Base-by-base conservation (phyloP, 371 early-diverging fungal genomes). In the Chytridiales sp. region DNA sequence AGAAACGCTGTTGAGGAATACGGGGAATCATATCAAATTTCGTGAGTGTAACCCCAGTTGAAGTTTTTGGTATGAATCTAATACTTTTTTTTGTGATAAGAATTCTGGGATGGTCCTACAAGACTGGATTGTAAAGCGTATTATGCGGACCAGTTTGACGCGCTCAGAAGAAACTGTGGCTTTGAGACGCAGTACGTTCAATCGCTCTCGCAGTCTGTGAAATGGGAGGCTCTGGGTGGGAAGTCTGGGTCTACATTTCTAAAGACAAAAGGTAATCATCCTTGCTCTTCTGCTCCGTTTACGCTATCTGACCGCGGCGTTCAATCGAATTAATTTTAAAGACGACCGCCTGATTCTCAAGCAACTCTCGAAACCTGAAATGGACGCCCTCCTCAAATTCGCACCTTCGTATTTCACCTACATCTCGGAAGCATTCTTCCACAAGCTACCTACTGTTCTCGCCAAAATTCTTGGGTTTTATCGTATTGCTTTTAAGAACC, bases 401-500 rank as follows among this genome's bases (percentile, higher is more conserved):
- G 94, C 95, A 0, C 91, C 93, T 9, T 76, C 77, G 27, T 95
- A 95, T 65, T 93, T 95, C 69, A 79, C 86, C 59, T 91, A 95
- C 64, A 83, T 95, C 80, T 81, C 85, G 26, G 78, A 87, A 32
- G 49, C 64, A 2, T 64, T 64, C 53, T 64, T 64, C 30, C 64
- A 64, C 36, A 87, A 86, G 85, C 74, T 87, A 32, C 91, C 91
- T 0, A 92, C 91, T 0, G 79, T 92, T 11, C 69, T 96, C 26
- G 89, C 90, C 50, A 94, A 94, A 68, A 91, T 95, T 26, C 91
- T 92, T 79, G 95, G 95, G 3, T 76, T 94, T 27, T 94, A 91
- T 62, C 85, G 91, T 26, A 85, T 96, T 9, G 87, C 85, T 3
- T 85, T 79, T 63, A 92, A 89, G 64, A 91, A 92, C 59, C 77